Conservation (phyloP, 2,329 filamentous ascomycete species). For the Microdochium nivale region DNA sequence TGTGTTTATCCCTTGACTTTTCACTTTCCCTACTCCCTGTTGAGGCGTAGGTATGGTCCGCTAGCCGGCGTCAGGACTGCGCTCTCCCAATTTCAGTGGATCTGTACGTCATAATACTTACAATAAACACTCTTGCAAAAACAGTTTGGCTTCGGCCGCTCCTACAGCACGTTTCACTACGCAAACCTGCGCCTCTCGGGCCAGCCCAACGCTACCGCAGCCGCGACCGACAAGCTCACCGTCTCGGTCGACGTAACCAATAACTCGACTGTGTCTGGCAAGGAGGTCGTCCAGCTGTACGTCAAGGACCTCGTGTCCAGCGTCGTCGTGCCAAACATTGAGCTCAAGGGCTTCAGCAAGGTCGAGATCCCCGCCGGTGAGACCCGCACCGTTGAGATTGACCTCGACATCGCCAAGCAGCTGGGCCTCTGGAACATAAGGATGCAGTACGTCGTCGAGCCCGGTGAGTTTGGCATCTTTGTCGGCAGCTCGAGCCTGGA, state of each 20-base stretch:
- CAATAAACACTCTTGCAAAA: not conserved
- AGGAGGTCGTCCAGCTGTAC: slow-evolving; percentile 62
- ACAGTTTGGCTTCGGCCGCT: slow-evolving; percentile 57
- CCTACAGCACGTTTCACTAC: slow-evolving; percentile 57
- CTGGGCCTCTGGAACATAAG: slow-evolving; percentile 46
- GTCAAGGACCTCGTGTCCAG: slow-evolving; percentile 53
- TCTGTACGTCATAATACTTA: too few relatives aligned
- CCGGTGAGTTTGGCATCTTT: slow-evolving; percentile 55
- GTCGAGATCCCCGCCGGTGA: slow-evolving; percentile 50
- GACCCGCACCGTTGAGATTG: slow-evolving; percentile 40
- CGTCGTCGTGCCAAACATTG: slow-evolving; percentile 55
- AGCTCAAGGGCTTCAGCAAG: slow-evolving; percentile 61
- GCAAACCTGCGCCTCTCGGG: slow-evolving; percentile 41
- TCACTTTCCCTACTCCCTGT: too few relatives aligned
- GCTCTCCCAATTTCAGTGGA: too few relatives aligned
- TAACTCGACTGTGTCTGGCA: slow-evolving; percentile 44
- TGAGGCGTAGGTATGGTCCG: too few relatives aligned
- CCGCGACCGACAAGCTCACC: slow-evolving; percentile 42
- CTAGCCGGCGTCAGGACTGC: too few relatives aligned
- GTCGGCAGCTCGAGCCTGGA: slow-evolving; percentile 53
- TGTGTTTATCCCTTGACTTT: not conserved
- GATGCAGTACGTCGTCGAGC: slow-evolving; percentile 68
- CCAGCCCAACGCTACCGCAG: slow-evolving; percentile 34
- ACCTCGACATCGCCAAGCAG: slow-evolving; percentile 34
- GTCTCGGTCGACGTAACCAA: slow-evolving; percentile 56